A percentile compares a stretch with the other conserved stretches of the same genome.
Conservation (phyloP, 371 early-diverging fungal species). For the Mortierella sp. region DNA sequence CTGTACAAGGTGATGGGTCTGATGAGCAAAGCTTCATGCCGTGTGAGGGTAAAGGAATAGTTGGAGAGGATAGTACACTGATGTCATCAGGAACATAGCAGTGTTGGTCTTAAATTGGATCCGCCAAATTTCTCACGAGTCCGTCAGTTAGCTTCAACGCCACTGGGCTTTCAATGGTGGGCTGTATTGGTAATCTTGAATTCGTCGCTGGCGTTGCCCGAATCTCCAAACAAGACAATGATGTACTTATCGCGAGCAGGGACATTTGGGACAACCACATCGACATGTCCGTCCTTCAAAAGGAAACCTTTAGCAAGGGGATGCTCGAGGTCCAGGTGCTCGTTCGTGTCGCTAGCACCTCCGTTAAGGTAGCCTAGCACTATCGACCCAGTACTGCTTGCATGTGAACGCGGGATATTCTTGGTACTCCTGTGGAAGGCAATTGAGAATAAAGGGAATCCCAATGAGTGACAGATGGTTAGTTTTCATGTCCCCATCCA, state of each 20-base stretch:
- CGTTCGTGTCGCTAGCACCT: background rate
- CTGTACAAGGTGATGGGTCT: no score
- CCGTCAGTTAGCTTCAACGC: no score
- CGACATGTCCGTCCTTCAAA: background rate
- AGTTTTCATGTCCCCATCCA: no score
- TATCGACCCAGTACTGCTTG: background rate
- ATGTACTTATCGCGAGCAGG: background rate
- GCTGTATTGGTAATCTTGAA: background rate
- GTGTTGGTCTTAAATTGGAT: no score
- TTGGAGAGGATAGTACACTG: no score
- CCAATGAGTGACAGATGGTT: no score
- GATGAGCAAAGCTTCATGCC: no score
- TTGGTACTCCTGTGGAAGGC: background rate
- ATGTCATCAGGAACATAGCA: no score
- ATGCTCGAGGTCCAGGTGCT: background rate
- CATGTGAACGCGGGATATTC: background rate
- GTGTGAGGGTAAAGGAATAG: no score
- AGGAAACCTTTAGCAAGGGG: background rate
- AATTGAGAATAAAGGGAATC: no score
- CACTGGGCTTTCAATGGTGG: no score
- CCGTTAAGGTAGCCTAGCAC: background rate
- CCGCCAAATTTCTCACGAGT: no score
- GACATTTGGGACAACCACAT: background rate
- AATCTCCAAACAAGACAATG: background rate
- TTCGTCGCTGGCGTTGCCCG: background rate